Percentiles rank a stretch among this genome's conserved stretches.
Conservation (phyloP, 139 green algal genomes). For the Nannochloris sp. region DNA sequence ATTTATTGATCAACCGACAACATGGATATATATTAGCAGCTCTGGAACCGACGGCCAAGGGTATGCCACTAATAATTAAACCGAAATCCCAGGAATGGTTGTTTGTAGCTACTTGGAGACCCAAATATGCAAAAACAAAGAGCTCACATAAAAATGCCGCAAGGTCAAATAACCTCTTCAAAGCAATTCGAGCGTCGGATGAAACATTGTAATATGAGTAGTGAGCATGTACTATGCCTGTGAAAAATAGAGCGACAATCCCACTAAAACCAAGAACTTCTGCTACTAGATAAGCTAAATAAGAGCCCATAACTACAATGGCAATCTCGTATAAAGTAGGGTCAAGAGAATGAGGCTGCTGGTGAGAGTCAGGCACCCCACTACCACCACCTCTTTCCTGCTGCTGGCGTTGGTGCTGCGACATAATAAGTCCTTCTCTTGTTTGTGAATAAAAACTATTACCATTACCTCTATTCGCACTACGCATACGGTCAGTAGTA, state of each 20-base stretch:
- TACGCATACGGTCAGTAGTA: too few relatives aligned
- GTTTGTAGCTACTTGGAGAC: slow-evolving; percentile 42
- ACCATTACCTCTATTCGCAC: too few relatives aligned
- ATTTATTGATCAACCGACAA: slow-evolving; percentile 43
- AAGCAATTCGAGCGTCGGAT: slow-evolving; percentile 32
- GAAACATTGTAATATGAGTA: slow-evolving; percentile 53
- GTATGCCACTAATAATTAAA: slow-evolving; percentile 40
- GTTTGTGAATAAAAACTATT: too few relatives aligned
- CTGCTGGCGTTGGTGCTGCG: not conserved
- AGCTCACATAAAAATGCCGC: slow-evolving; percentile 53
- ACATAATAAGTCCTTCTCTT: not conserved
- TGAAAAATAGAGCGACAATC: slow-evolving; percentile 84
- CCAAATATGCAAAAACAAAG: slow-evolving; percentile 72
- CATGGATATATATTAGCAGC: slow-evolving; percentile 59
- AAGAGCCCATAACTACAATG: slow-evolving; percentile 46
- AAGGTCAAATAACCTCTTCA: slow-evolving; percentile 42
- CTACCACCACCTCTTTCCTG: too few relatives aligned
- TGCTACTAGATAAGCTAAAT: slow-evolving; percentile 66
- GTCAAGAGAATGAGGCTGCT: slow-evolving; percentile 3
- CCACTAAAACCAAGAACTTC: slow-evolving; percentile 72
- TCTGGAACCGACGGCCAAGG: slow-evolving; percentile 39
- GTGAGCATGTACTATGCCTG: slow-evolving; percentile 56
- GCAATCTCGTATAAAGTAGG: slow-evolving; percentile 29
- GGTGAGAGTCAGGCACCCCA: not conserved
- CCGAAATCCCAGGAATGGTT: not conserved